Evolutionary conservation across 805 yeast genomes (phyloP), one percentile per base, ranked within the genome.

Genomic region (Hanseniaspora vineae): DNA sequence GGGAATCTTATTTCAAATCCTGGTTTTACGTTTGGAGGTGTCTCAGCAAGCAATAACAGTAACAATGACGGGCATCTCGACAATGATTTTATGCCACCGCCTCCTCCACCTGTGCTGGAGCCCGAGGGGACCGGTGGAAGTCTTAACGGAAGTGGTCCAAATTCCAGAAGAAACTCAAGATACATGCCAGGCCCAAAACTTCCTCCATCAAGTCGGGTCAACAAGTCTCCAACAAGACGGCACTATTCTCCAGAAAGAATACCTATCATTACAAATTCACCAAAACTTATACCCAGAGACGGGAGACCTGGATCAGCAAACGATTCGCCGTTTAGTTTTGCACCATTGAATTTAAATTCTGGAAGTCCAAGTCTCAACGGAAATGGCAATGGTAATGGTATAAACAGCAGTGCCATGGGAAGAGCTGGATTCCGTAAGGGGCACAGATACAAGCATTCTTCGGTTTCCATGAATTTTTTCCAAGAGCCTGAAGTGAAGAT

Each of bases 401-500:
- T 11, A 33, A 17, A 17, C 19, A 37, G 19, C 19, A 37, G 17
- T 37, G 19, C n/a, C 8, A 19, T 18, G 5, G 17, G 40, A 10
- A 37, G 40, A 37, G 17, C 40, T 12, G 45, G 48, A 11, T 48
- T 48, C 10, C 45, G 50, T 44, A 48, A 48, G n/a, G 42, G 47
- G 15, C 50, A 48, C 32, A 48, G 46, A 45, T 48, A 48, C 19
- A 48, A 48, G 15, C 50, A 48, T 23, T 48, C 50, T 3, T 48
- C 50, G 29, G 50, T 48, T 11, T 44, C 50, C 11, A 48, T 48
- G n/a, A 48, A 48, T 17, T 48, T 90, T 61, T 90, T 92, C 61
- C 96, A 86, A 63, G 97, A 90, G 58, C 96, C 97, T 1, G 83
- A 88, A 14, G 77, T 71, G 39, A 71, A 80, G 35, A 80, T 83